A percentile compares a stretch with the other conserved stretches of the same genome.
phyloP scores from a whole-genome alignment of 495 filamentous ascomycete genomes.

The Talaromyces ruber region DNA sequence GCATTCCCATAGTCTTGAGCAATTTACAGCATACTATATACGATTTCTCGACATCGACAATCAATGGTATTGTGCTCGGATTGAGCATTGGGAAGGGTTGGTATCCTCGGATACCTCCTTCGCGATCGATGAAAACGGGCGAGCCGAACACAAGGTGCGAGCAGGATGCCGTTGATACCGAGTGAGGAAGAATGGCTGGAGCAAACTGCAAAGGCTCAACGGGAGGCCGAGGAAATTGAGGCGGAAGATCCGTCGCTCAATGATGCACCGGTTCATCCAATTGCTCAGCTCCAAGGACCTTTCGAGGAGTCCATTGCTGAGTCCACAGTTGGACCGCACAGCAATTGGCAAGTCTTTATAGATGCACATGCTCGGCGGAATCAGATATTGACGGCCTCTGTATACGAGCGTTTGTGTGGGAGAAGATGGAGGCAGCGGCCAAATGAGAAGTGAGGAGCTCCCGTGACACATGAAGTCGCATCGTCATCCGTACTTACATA shows the following conservation, averaged over 20 bases:
- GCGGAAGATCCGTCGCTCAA: not conserved
- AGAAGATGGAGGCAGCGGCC: conserved; percentile 66
- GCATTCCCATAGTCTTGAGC: not conserved
- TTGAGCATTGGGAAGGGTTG: not conserved
- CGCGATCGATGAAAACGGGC: not conserved
- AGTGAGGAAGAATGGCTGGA: conserved; percentile 5
- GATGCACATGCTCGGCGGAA: conserved; percentile 62
- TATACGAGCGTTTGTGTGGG: conserved; percentile 56
- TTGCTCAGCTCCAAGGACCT: conserved; percentile 77
- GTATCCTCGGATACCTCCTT: not conserved
- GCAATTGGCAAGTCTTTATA: conserved; percentile 42
- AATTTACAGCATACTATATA: not conserved
- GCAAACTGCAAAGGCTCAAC: not conserved
- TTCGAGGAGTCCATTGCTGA: conserved; percentile 90
- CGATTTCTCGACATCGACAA: not conserved
- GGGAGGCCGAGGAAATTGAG: not conserved
- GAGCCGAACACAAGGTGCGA: not conserved
- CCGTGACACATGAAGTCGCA: conserved; percentile 12
- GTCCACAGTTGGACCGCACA: conserved; percentile 40
- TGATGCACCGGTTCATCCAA: conserved; percentile 60
- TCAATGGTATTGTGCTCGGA: not conserved
- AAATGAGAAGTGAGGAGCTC: conserved; percentile 37
- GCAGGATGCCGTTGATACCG: conserved; percentile 2
- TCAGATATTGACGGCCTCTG: conserved; percentile 56
- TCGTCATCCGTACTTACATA: not conserved